These are phyloP conservation scores for Suhomyces terraborum DNA, from an alignment of 1,139 yeast genomes.

Conservation along the genomic window DNA sequence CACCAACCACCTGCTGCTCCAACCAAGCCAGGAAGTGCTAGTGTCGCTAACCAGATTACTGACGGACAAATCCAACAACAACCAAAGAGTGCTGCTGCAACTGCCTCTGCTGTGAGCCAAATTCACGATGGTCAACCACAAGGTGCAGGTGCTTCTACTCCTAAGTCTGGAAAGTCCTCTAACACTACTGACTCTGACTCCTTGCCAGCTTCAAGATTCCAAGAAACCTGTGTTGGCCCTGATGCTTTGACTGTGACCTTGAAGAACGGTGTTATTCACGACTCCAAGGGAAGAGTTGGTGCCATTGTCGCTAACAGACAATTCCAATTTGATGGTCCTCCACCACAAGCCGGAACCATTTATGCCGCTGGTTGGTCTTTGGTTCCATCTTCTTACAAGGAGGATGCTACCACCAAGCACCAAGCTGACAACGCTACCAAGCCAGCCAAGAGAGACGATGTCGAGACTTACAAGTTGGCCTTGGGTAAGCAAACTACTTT, in stretches of 20 bases:
- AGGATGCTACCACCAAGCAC: conserved; percentile 15
- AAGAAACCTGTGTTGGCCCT: conserved; percentile 30
- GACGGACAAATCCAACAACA: conserved; percentile 44
- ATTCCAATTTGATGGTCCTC: conserved; percentile 49
- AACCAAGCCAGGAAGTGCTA: conserved; percentile 33
- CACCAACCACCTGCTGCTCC: conserved; percentile 20
- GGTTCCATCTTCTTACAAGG: conserved; percentile 26
- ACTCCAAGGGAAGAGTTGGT: conserved; percentile 40
- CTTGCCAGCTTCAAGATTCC: conserved; percentile 4
- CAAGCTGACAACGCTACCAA: conserved; percentile 16
- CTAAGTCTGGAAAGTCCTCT: conserved; percentile 40
- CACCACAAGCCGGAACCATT: conserved; percentile 46
- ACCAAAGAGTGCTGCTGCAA: conserved; percentile 18
- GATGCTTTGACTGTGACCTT: conserved; percentile 35
- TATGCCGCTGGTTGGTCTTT: conserved; percentile 43
- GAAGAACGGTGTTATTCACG: conserved; percentile 35
- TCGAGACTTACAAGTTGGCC: conserved; percentile 34
- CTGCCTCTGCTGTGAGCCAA: conserved; percentile 26
- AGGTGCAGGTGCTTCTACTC: conserved; percentile 18
- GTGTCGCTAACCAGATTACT: conserved; percentile 32
- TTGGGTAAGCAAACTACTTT: conserved; percentile 41
- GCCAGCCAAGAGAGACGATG: conserved; percentile 23
- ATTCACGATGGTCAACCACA: conserved; percentile 40
- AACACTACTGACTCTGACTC: conserved; percentile 16
- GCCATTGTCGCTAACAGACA: conserved; percentile 49